Evolutionary conservation across 176 grass and related monocot species (phyloP).

Genomic region (Carex cristatella): DNA sequence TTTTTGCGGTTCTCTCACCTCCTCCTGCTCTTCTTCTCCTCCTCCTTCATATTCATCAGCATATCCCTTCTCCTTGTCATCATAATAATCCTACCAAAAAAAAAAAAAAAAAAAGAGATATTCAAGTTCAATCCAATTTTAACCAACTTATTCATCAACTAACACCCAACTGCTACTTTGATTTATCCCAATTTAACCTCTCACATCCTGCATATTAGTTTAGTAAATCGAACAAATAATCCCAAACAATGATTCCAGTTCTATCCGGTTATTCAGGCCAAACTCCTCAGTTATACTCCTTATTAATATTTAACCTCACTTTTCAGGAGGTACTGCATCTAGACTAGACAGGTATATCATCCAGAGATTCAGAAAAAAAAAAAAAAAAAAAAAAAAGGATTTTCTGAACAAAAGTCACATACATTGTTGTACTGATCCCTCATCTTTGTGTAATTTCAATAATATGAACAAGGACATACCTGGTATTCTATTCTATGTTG

Average conservation of each 20-base stretch:
- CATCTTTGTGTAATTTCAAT: slow-evolving; percentile 20
- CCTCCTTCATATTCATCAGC: slow-evolving; percentile 26
- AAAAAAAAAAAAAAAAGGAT: background rate
- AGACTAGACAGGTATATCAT: background rate
- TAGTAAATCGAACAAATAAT: background rate
- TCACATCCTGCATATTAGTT: background rate
- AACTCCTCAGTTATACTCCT: background rate
- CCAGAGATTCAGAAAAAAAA: background rate
- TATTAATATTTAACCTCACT: background rate
- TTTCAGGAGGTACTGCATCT: background rate
- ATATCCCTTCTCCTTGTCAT: slow-evolving; percentile 26
- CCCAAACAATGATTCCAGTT: background rate
- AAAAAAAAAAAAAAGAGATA: background rate
- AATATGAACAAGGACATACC: no score
- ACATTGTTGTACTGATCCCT: slow-evolving; percentile 19
- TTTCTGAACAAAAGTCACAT: background rate
- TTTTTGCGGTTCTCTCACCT: slow-evolving; percentile 16
- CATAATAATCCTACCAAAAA: slow-evolving; percentile 32
- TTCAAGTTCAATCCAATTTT: background rate
- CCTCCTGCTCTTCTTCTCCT: slow-evolving; percentile 20
- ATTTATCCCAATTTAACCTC: slow-evolving; percentile 8
- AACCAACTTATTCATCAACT: background rate
- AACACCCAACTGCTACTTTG: background rate
- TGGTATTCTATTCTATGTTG: no score
- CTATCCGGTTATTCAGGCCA: background rate